These are phyloP conservation scores for Insectozyma bohioensis DNA, from an alignment of 1,139 yeast genomes.

Conservation along the genomic window DNA sequence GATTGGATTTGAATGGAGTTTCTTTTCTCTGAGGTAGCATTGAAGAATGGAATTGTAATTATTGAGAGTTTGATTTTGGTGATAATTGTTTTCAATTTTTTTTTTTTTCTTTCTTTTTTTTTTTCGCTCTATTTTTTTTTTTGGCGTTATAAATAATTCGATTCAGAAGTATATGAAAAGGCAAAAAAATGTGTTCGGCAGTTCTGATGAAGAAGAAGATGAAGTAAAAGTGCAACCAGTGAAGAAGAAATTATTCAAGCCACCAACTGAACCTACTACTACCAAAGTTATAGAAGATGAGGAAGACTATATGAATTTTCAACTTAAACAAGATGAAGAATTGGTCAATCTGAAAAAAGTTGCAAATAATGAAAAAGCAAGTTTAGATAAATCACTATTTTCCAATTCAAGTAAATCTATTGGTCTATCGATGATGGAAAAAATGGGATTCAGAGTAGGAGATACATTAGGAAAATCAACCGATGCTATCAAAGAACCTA, in stretches of 20 bases:
- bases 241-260: constrained; percentile 11
- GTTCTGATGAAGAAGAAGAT: constrained; percentile 6
- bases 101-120: not conserved
- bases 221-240: not conserved
- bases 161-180: constrained; percentile 2
- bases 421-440: constrained; percentile 53
- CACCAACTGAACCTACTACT: constrained; percentile 2
- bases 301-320: constrained; percentile 7
- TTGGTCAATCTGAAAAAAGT: not conserved
- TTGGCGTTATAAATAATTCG: not conserved
- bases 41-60: too few relatives aligned
- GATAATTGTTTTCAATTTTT: not conserved
- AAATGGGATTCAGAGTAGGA: constrained; percentile 56
- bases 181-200: constrained; percentile 8
- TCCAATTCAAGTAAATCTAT: constrained; percentile 23
- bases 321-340: constrained; percentile 1
- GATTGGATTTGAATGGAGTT: constrained; percentile 24
- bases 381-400: constrained; percentile 15
- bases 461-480: constrained; percentile 35
- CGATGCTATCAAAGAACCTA: constrained; percentile 19
- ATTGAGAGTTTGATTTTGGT: too few relatives aligned
- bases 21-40: constrained; percentile 21
- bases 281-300: constrained; percentile 1
- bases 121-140: not conserved
- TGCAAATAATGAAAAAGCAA: not conserved